Percentiles rank a stretch among this genome's conserved stretches.
Evolutionary conservation across 2,329 filamentous ascomycete species (phyloP).

Genomic region (Moelleriella libera): DNA sequence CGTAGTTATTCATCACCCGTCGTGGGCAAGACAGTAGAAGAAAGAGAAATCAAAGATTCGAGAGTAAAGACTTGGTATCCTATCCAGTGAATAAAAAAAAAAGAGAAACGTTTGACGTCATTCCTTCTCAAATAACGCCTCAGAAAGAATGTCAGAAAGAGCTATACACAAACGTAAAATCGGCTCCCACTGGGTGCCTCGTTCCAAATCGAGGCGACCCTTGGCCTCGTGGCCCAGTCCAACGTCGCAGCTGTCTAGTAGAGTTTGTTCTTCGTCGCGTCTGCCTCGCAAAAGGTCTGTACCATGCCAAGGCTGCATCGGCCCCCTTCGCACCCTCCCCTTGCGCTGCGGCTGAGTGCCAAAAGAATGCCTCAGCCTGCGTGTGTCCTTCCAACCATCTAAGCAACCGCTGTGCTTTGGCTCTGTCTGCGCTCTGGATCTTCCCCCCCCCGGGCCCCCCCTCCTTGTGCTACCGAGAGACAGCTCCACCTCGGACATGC

Average conservation of each 20-base stretch:
- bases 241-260: too few relatives aligned
- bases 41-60: too few relatives aligned
- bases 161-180: not conserved
- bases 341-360: slow-evolving; percentile 4
- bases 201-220: too few relatives aligned
- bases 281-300: not conserved
- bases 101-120: too few relatives aligned
- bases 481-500: not conserved
- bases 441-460: too few relatives aligned
- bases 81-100: too few relatives aligned
- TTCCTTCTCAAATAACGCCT: too few relatives aligned
- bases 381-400: not conserved
- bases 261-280: not conserved
- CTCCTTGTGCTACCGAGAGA: not conserved
- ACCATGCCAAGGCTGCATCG: not conserved
- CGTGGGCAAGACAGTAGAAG: too few relatives aligned
- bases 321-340: not conserved
- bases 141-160: not conserved
- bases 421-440: not conserved
- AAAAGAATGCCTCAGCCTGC: not conserved
- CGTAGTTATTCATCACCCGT: too few relatives aligned
- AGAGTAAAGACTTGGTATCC: too few relatives aligned
- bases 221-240: too few relatives aligned
- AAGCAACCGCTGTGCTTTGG: not conserved
- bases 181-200: too few relatives aligned